These are phyloP conservation scores for Magnaporthiopsis rhizophila DNA, from an alignment of 2,329 filamentous ascomycete genomes.

Conservation along the genomic window DNA sequence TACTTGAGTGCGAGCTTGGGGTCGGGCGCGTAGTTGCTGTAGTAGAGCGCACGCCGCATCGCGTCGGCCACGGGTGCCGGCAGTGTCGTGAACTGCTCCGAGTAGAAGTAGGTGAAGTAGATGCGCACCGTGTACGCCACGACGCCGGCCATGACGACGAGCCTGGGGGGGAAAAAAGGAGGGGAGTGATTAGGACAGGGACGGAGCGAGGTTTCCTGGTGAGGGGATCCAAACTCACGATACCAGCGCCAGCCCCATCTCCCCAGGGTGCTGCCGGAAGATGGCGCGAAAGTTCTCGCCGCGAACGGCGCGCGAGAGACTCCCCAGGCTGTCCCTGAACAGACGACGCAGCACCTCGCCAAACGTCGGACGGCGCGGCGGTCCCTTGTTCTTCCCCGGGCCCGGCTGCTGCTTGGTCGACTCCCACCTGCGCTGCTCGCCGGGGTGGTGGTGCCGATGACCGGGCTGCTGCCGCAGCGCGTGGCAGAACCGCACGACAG, in stretches of 20 bases:
- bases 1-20: constrained; percentile 71
- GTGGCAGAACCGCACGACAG: background rate
- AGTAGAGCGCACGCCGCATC: constrained; percentile 79
- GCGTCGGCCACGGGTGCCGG: constrained; percentile 68
- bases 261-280: constrained; percentile 34
- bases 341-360: constrained; percentile 23
- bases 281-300: constrained; percentile 28
- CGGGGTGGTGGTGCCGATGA: background rate
- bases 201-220: constrained; percentile 8
- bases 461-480: background rate
- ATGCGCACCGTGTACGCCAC: constrained; percentile 30
- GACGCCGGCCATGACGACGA: constrained; percentile 24
- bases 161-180: constrained; percentile 17
- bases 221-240: constrained; percentile 20
- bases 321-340: constrained; percentile 20
- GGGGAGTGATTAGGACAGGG: background rate
- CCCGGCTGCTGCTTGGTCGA: constrained; percentile 3
- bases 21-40: constrained; percentile 68
- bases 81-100: constrained; percentile 46
- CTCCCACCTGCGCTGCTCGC: constrained; percentile 1
- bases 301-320: constrained; percentile 27
- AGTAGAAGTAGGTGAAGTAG: constrained; percentile 49
- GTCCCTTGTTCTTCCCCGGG: background rate
- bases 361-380: constrained; percentile 12
- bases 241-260: constrained; percentile 28